Conservation (phyloP, 495 filamentous ascomycete species). For the Penicillium chermesinum region DNA sequence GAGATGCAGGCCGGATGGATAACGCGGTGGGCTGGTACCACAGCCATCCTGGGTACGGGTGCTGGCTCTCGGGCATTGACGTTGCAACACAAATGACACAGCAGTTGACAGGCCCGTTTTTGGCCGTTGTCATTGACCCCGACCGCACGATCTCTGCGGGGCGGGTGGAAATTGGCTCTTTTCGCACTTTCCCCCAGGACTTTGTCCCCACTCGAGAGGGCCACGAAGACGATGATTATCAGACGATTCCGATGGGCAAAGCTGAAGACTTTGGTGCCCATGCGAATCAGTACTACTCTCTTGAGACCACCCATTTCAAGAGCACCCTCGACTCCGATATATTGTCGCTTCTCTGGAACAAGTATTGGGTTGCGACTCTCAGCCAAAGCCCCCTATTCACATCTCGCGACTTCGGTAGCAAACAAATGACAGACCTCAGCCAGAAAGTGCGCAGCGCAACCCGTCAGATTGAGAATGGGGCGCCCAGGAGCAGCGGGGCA, state of each 20-base stretch:
- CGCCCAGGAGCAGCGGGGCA: conserved; percentile 25
- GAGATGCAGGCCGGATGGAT: conserved; percentile 72
- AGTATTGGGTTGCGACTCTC: conserved; percentile 99
- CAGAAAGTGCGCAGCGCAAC: conserved; percentile 69
- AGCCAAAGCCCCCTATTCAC: conserved; percentile 89
- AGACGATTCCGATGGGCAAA: conserved; percentile 79
- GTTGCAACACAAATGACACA: conserved; percentile 81
- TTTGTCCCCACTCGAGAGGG: conserved; percentile 55
- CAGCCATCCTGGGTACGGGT: conserved; percentile 95
- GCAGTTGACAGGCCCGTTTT: conserved; percentile 86
- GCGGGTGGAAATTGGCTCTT: conserved; percentile 96
- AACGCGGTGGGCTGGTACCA: conserved; percentile 99
- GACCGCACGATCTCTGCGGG: conserved; percentile 92
- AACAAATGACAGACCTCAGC: conserved; percentile 85
- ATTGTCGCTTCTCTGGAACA: conserved; percentile 92
- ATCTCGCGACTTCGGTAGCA: conserved; percentile 87
- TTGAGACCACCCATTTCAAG: conserved; percentile 92
- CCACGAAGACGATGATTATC: conserved; percentile 45
- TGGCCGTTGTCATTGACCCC: conserved; percentile 95
- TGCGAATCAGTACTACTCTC: conserved; percentile 77
- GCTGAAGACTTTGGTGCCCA: conserved; percentile 96
- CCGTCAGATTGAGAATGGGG: conserved; percentile 36
- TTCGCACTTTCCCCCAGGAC: conserved; percentile 79
- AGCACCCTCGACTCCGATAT: conserved; percentile 80
- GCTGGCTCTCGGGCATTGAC: conserved; percentile 96